These are phyloP conservation scores for Pleurozium schreberi DNA, from an alignment of 225 moss, liverwort and hornwort genomes.

Conservation along the genomic window DNA sequence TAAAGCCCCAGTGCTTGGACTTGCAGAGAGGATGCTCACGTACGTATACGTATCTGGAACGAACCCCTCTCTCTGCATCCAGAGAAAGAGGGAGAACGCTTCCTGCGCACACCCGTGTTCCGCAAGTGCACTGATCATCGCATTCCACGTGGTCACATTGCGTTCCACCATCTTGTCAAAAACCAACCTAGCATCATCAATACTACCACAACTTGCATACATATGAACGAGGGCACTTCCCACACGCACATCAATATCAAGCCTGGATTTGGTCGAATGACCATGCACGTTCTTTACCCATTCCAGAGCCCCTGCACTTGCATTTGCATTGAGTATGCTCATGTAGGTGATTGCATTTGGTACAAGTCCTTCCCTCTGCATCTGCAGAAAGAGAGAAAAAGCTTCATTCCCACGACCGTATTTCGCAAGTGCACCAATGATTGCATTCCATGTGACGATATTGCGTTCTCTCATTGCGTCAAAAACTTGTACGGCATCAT, in stretches of 20 bases:
- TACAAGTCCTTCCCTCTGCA: not conserved
- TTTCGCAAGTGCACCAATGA: not conserved
- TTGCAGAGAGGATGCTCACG: not conserved
- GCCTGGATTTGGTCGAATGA: not conserved
- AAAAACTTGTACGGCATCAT: not conserved
- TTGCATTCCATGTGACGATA: not conserved
- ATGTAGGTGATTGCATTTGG: not conserved
- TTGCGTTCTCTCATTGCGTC: not conserved
- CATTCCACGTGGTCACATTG: not conserved
- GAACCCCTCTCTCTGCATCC: not conserved
- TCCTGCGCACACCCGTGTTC: not conserved
- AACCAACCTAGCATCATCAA: not conserved
- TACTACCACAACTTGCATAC: not conserved
- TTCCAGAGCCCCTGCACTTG: not conserved
- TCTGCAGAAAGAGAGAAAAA: not conserved
- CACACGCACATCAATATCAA: not conserved
- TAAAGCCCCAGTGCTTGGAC: not conserved
- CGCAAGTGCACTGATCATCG: constrained; percentile 2
- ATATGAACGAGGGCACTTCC: not conserved
- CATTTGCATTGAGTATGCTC: not conserved
- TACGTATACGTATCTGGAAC: not conserved
- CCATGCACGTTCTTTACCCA: not conserved
- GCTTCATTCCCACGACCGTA: not conserved
- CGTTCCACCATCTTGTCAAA: constrained; percentile 4
- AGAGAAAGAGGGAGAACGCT: not conserved